phyloP scores from a whole-genome alignment of 306 rosid species.

The Trifolium repens region DNA sequence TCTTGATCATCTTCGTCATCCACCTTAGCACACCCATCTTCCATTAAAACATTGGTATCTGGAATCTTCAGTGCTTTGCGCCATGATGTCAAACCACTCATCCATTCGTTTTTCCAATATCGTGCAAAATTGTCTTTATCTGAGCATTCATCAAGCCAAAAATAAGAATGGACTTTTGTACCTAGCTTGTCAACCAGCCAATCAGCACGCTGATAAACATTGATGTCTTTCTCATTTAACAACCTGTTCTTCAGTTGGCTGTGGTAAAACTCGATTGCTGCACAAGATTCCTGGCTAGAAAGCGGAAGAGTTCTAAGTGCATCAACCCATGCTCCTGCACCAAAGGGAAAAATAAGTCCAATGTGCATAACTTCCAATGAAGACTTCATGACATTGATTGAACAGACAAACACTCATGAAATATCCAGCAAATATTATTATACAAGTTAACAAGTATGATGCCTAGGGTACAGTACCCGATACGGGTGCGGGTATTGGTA shows the following conservation, averaged over 20 bases:
- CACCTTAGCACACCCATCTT: constrained; percentile 68
- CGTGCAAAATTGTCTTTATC: constrained; percentile 84
- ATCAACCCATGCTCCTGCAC: constrained; percentile 67
- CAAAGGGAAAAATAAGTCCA: constrained; percentile 41
- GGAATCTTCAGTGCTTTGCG: constrained; percentile 76
- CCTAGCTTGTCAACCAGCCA: constrained; percentile 87
- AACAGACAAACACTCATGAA: constrained; percentile 14
- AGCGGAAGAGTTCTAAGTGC: constrained; percentile 58
- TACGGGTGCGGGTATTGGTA: too few relatives aligned
- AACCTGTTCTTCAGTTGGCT: constrained; percentile 77
- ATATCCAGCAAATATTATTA: background rate
- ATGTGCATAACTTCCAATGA: background rate
- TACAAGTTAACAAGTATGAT: background rate
- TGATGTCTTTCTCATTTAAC: constrained; percentile 66
- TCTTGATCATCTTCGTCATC: constrained; percentile 58
- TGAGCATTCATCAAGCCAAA: constrained; percentile 93
- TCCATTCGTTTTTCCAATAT: constrained; percentile 89
- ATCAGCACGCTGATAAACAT: constrained; percentile 70
- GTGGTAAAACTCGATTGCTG: constrained; percentile 85
- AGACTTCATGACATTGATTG: constrained; percentile 19
- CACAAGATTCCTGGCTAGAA: constrained; percentile 58
- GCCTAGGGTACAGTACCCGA: too few relatives aligned
- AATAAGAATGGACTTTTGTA: constrained; percentile 57
- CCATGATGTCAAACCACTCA: constrained; percentile 89
- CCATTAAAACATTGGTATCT: constrained; percentile 65